Percentiles rank a stretch among this genome's conserved stretches.
These are phyloP conservation scores for Cryphonectria japonica DNA, from an alignment of 2,329 filamentous ascomycete species.

Conservation along the genomic window DNA sequence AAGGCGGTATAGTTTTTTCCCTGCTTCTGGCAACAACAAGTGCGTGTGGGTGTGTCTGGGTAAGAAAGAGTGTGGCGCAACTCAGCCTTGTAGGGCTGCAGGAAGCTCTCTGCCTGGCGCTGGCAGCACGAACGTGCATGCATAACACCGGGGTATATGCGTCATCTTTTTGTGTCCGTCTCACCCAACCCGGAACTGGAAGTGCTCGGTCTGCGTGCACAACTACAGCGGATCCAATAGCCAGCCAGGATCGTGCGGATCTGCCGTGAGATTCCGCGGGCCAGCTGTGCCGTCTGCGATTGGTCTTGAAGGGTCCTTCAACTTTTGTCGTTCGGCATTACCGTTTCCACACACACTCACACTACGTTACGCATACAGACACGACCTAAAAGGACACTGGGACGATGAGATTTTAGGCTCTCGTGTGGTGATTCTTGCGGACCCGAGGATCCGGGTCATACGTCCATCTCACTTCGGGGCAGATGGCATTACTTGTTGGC, in stretches of 20 bases:
- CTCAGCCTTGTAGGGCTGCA: slow-evolving; percentile 28
- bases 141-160: background rate
- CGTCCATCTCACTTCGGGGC: background rate
- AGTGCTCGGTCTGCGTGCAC: background rate
- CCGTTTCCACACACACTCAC: slow-evolving; percentile 9
- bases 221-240: background rate
- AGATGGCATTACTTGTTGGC: background rate
- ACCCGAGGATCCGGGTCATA: background rate
- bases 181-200: background rate
- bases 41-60: background rate
- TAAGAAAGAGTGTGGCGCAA: background rate
- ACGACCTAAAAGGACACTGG: background rate
- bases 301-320: background rate
- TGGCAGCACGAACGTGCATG: slow-evolving; percentile 8
- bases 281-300: slow-evolving; percentile 1
- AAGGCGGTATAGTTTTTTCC: slow-evolving; percentile 22
- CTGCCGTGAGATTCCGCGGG: slow-evolving; percentile 8
- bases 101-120: slow-evolving; percentile 8
- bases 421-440: slow-evolving; percentile 7
- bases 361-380: background rate
- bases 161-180: background rate
- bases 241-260: background rate
- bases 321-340: background rate
- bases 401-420: slow-evolving; percentile 13
- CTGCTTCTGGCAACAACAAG: background rate